phyloP scores from a whole-genome alignment of 2,329 filamentous ascomycete species.

The Mycosphaerella sp. region DNA sequence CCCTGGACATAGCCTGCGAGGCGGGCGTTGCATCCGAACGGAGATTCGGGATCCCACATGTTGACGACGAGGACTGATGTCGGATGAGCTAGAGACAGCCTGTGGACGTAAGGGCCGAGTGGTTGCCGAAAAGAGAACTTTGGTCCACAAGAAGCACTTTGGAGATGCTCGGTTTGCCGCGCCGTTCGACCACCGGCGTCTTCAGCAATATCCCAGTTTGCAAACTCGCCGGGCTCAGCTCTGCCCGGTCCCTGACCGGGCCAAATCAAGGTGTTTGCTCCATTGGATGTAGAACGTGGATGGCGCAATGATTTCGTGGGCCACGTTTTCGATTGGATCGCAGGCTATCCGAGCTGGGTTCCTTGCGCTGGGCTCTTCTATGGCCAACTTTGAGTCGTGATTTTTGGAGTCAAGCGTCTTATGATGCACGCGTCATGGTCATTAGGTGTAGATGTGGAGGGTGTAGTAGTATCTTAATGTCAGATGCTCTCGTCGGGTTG shows the following conservation, averaged over 20 bases:
- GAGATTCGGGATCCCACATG: background rate
- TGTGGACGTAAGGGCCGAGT: background rate
- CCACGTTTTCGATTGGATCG: background rate
- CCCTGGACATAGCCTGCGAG: no score
- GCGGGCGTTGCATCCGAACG: no score
- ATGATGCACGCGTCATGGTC: background rate
- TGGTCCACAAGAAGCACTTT: background rate
- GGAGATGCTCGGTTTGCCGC: background rate
- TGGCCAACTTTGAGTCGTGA: background rate
- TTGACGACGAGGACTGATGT: background rate
- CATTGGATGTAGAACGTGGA: background rate
- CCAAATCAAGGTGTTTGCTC: background rate
- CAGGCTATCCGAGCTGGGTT: background rate
- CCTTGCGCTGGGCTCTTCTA: background rate
- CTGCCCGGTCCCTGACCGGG: no score
- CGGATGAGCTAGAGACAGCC: background rate
- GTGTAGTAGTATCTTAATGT: background rate
- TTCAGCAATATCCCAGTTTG: background rate
- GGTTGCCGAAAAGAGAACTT: background rate
- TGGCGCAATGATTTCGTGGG: background rate
- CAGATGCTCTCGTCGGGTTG: background rate
- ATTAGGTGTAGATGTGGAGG: background rate
- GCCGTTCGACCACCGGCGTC: background rate
- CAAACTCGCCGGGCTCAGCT: no score
- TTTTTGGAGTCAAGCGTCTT: background rate